These are phyloP conservation scores for Suillus lakei DNA, from an alignment of 768 basidiomycete genomes.

Conservation along the genomic window DNA sequence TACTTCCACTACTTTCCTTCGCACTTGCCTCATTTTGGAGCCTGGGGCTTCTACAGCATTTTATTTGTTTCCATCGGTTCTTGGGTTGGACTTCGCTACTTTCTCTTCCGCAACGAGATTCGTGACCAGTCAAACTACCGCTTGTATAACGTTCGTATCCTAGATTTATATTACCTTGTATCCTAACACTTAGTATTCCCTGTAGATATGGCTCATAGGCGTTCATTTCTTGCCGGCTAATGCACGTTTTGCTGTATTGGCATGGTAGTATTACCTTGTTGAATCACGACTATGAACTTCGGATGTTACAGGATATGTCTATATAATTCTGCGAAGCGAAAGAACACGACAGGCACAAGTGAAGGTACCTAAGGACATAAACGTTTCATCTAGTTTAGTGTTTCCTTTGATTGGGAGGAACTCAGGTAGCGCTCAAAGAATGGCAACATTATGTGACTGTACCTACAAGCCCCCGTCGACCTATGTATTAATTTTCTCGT, in stretches of 20 bases:
- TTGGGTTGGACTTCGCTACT: constrained; percentile 22
- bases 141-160: constrained; percentile 19
- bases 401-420: background rate
- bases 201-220: background rate
- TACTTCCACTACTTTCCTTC: constrained; percentile 19
- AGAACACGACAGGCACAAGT: background rate
- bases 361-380: background rate
- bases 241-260: background rate
- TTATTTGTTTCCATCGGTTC: constrained; percentile 15
- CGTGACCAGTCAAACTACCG: constrained; percentile 16
- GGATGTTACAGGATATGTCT: no score
- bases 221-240: background rate
- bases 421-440: background rate
- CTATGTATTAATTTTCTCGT: no score
- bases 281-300: background rate
- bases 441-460: background rate
- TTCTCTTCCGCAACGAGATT: constrained; percentile 15
- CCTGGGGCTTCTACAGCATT: constrained; percentile 13
- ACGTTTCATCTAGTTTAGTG: no score
- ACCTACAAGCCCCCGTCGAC: no score
- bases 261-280: background rate
- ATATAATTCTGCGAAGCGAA: no score
- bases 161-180: background rate
- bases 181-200: background rate
- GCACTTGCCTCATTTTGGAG: constrained; percentile 12